Evolutionary conservation across 352 stramenopile genomes (phyloP), one percentile per base, ranked within the genome.

Genomic region (Globisporangium cederbergense): DNA sequence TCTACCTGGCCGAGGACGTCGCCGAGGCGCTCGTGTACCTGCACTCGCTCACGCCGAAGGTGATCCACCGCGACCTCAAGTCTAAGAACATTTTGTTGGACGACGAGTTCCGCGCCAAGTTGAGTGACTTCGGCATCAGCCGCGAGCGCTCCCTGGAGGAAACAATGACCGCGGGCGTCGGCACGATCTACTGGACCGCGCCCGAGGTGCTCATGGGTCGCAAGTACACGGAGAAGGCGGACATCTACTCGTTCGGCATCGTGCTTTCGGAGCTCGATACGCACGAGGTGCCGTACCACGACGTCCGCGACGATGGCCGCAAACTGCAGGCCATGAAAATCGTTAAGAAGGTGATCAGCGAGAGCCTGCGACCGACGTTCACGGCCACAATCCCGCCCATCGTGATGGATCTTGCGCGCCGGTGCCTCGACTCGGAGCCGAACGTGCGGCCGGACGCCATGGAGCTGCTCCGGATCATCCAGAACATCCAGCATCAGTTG

Each of bases 181-280:
- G 86, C 42, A 95, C 86, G 57, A 89, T 91, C 67, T 90, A 90
- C 67, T 95, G 83, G 83, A 95, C 84, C 54, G 86, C 86, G 28
- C 86, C 86, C 0, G 86, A 95, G 60, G 81, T 95, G 22, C 71
- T 95, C 25, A 87, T 89, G 74, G 83, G 82, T 58, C 89, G 86
- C 57, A 91, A 92, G 70, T 93, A 95, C 74, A 91, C 80, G 28
- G 82, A 91, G 64, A 91, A 91, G 64, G 83, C 83, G 25, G 86
- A 95, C 57, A 91, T 95, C 43, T 95, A 87, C 65, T 93, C 86
- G 38, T 93, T 93, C 42, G 85, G 85, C 25, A 88, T 94, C 56
- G 83, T 92, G 40, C 73, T 94, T 71, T 88, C 81, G 34, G 86
- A 95, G 65, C 64, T 95, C 10, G 86, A 95, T 50, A 91, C 81